Evolutionary conservation across 148 eudicot genomes (phyloP), one percentile per base, ranked within the genome.

Genomic region (Silene uniflora): DNA sequence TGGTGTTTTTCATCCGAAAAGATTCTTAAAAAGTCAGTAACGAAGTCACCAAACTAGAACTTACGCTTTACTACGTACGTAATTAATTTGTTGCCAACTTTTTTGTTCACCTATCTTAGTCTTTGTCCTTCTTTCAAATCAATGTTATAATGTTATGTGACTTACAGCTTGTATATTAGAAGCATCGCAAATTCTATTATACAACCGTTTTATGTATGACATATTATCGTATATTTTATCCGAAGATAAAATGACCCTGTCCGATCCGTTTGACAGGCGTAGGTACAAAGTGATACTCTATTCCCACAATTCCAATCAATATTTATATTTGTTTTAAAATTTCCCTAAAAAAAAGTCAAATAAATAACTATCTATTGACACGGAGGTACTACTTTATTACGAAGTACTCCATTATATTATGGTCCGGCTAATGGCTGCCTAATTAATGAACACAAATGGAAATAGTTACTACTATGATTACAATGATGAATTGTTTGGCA

Each of bases 1-100:
- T 44, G 76, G 25, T 80, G 61, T 76, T 75, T 64, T 56, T 27
- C 60, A 71, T 44, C 35, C 22, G n/a, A n/a, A 35, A 52, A 49
- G 55, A 25, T 69, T 42, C 9, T 6, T 5, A 17, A 12, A 75
- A 76, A 76, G 80, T 76, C 83, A 72, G 39, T 76, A 76, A 71
- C 79, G 60, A 80, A 76, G 61, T 71, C 79, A 80, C 83, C 83
- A 80, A 80, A 75, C 67, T 75, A 14, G 0, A 8, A 21, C 23
- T 72, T 32, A 52, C 3, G 6, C 56, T 75, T 23, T 75, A 22
- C 29, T 27, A 27, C 29, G 29, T 27, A 27, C 29, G 29, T 27
- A 27, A 27, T 27, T 27, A 27, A 14, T 44, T 14, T 79, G 25
- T 74, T 25, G 22, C 27, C 16, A 62, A 32, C 16, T 42, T 19